phyloP scores from a whole-genome alignment of 1,284 basidiomycete species.

The Puccinia polysora region DNA sequence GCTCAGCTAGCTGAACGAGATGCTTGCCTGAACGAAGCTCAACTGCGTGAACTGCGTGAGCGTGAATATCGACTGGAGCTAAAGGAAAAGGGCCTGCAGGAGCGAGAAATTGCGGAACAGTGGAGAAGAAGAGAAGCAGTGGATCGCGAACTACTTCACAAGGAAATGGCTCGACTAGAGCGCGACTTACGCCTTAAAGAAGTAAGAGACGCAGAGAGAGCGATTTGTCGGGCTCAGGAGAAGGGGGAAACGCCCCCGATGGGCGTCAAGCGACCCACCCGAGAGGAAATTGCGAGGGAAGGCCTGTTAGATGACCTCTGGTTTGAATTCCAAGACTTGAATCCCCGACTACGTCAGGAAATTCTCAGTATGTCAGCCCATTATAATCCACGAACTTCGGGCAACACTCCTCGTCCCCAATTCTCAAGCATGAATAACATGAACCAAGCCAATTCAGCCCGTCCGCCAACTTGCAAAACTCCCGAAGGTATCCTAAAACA shows the following conservation, averaged over 20 bases:
- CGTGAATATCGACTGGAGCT: slow-evolving; percentile 28
- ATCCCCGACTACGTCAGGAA: slow-evolving; percentile 35
- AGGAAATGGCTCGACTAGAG: slow-evolving; percentile 18
- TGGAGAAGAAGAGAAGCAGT: slow-evolving; percentile 28
- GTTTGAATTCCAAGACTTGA: slow-evolving; percentile 19
- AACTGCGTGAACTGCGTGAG: slow-evolving; percentile 26
- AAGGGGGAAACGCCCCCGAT: slow-evolving; percentile 32
- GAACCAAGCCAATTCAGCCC: not conserved
- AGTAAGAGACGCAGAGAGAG: slow-evolving; percentile 7
- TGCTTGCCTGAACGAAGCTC: slow-evolving; percentile 1
- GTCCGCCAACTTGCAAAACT: not conserved
- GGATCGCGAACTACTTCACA: slow-evolving; percentile 23
- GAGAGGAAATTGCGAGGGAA: slow-evolving; percentile 19
- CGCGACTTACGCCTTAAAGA: slow-evolving; percentile 22
- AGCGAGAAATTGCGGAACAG: slow-evolving; percentile 37
- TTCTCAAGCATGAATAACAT: not conserved
- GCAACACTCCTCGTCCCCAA: not conserved
- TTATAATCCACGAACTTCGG: slow-evolving; percentile 9
- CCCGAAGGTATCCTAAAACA: slow-evolving; percentile 6
- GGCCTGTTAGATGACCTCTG: slow-evolving; percentile 24
- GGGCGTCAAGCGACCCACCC: slow-evolving; percentile 30
- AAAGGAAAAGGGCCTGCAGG: slow-evolving; percentile 40
- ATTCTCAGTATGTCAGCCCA: slow-evolving; percentile 16
- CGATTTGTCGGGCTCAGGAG: slow-evolving; percentile 13
- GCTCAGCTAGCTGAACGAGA: slow-evolving; percentile 20